Conservation (phyloP, 805 yeast species). For the Kodamaea kaohsiungensis region DNA sequence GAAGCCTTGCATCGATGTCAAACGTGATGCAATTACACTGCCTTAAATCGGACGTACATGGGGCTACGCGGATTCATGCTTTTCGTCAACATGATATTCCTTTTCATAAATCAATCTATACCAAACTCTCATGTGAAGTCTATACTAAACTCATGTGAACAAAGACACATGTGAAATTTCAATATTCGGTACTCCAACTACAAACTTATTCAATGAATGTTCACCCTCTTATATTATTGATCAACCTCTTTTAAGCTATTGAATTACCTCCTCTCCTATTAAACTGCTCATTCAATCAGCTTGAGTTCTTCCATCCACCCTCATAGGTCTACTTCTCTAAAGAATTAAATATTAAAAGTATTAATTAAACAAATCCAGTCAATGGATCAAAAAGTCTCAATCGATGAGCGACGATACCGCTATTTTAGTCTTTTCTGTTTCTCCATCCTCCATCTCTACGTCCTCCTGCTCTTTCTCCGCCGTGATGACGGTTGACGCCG, state of each 20-base stretch:
- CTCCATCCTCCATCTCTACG: conserved; percentile 8
- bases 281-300: background rate
- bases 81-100: background rate
- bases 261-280: background rate
- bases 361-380: conserved; percentile 4
- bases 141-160: background rate
- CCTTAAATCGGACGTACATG: background rate
- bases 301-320: background rate
- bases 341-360: background rate
- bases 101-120: background rate
- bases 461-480: conserved; percentile 4
- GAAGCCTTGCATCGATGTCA: background rate
- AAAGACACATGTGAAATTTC: background rate
- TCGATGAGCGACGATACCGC: conserved; percentile 37
- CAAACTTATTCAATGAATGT: background rate
- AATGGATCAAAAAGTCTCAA: conserved; percentile 12
- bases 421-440: conserved; percentile 25
- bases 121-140: background rate
- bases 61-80: background rate
- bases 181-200: too few relatives aligned
- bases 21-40: background rate
- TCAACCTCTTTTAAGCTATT: background rate
- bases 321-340: background rate
- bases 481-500: background rate
- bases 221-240: background rate